phyloP scores from a whole-genome alignment of 2,329 filamentous ascomycete species.

The Alternaria hordeiaustralica region DNA sequence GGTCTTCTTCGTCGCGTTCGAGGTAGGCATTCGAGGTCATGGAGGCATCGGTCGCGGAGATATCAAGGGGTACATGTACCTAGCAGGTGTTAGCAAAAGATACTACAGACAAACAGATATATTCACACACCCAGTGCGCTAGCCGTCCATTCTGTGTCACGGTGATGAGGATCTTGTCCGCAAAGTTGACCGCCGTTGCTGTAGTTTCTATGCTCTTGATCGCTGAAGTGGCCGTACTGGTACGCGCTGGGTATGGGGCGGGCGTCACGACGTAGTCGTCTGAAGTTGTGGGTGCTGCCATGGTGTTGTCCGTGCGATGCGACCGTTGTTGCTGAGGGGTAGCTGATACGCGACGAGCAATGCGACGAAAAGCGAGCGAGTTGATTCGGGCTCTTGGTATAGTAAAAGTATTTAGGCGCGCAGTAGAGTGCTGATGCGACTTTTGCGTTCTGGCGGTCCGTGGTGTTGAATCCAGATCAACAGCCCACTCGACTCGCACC shows the following conservation, averaged over 20 bases:
- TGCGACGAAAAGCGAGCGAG: neutral
- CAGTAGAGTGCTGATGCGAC: neutral
- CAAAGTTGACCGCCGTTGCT: constrained; percentile 74
- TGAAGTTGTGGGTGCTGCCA: constrained; percentile 15
- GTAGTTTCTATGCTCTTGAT: constrained; percentile 76
- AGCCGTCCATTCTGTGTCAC: constrained; percentile 84
- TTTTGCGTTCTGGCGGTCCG: neutral
- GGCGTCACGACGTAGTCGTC: constrained; percentile 31
- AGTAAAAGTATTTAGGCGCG: neutral
- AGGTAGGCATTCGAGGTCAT: constrained; percentile 54
- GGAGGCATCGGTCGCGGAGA: constrained; percentile 69
- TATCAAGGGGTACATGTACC: constrained; percentile 81
- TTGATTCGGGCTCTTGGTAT: neutral
- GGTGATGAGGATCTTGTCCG: constrained; percentile 90
- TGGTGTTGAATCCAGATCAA: neutral
- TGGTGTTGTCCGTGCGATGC: constrained; percentile 1
- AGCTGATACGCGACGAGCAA: neutral
- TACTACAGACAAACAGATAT: neutral
- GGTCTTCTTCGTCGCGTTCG: constrained; percentile 54
- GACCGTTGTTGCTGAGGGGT: neutral
- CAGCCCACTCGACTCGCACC: constrained; percentile 3
- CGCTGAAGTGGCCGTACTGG: constrained; percentile 60
- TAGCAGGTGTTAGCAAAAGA: constrained; percentile 43
- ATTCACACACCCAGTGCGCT: constrained; percentile 80
- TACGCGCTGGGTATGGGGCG: constrained; percentile 71